These are phyloP conservation scores for Solanum medicagineum DNA, from an alignment of 257 asterid species.

Conservation along the genomic window DNA sequence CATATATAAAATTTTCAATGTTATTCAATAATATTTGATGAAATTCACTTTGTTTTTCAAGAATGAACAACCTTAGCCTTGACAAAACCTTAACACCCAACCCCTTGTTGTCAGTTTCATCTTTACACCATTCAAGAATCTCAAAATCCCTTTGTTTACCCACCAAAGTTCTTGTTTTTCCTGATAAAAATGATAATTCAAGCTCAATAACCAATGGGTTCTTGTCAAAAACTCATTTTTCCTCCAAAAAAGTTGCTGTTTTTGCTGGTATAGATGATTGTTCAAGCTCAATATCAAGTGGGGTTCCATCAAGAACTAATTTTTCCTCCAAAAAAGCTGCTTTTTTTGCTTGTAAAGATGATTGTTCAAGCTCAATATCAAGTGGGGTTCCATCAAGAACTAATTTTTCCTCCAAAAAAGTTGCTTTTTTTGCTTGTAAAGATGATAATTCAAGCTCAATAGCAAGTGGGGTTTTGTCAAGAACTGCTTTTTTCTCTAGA, in stretches of 20 bases:
- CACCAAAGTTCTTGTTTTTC: constrained; percentile 10
- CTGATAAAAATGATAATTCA: neutral
- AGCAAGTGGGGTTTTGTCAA: neutral
- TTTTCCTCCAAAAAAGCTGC: neutral
- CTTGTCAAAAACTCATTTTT: constrained; percentile 12
- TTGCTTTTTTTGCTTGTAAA: neutral
- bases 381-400: constrained; percentile 1
- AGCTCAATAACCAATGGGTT: neutral
- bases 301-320: constrained; percentile 7
- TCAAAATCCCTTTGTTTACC: constrained; percentile 18
- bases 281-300: neutral
- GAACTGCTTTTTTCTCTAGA: constrained; percentile 17
- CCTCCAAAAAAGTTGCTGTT: neutral
- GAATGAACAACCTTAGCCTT: constrained; percentile 51
- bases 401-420: constrained; percentile 7
- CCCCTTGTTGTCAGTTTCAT: constrained; percentile 25
- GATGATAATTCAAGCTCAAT: neutral
- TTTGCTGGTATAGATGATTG: neutral
- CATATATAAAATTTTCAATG: neutral
- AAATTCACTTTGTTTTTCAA: constrained; percentile 13
- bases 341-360: neutral
- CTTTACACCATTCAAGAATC: constrained; percentile 7
- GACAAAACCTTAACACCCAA: constrained; percentile 19
- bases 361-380: neutral
- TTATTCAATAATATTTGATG: constrained; percentile 13